Evolutionary conservation across 371 early-diverging fungal species (phyloP).

Genomic region (Amoeboaphelidium occidentale): DNA sequence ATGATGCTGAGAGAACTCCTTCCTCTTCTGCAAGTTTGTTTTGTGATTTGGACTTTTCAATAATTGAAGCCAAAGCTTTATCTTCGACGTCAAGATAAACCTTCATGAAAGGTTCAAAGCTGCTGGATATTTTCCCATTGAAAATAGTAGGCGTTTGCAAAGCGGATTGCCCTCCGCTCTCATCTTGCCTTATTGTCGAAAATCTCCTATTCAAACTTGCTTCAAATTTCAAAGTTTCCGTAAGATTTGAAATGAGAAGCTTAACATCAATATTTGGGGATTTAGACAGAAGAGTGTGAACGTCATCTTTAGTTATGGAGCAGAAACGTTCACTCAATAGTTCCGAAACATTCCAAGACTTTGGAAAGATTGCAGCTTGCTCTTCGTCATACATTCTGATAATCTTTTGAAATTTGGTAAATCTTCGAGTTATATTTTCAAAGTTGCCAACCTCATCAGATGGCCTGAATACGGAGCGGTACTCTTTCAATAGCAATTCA

Average conservation of each 20-base stretch:
- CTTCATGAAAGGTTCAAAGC: slow-evolving; percentile 61
- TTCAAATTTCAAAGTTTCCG: slow-evolving; percentile 71
- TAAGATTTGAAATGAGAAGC: slow-evolving; percentile 37
- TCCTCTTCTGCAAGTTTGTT: slow-evolving; percentile 12
- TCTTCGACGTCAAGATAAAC: slow-evolving; percentile 63
- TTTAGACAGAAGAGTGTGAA: slow-evolving; percentile 22
- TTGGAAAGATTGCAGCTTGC: slow-evolving; percentile 52
- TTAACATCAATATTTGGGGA: slow-evolving; percentile 30
- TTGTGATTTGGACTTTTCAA: slow-evolving; percentile 18
- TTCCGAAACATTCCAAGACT: slow-evolving; percentile 47
- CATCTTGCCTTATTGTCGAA: neutral
- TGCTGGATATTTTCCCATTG: slow-evolving; percentile 40
- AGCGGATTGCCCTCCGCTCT: neutral
- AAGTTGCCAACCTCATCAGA: slow-evolving; percentile 42
- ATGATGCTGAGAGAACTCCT: slow-evolving; percentile 53
- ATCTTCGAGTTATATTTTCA: slow-evolving; percentile 62
- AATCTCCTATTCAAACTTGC: slow-evolving; percentile 44
- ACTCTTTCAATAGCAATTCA: slow-evolving; percentile 54
- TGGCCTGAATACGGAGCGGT: slow-evolving; percentile 45
- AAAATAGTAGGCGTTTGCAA: slow-evolving; percentile 16
- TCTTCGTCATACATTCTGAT: slow-evolving; percentile 61
- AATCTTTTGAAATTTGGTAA: slow-evolving; percentile 68
- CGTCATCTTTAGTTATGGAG: slow-evolving; percentile 26
- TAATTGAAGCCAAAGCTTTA: slow-evolving; percentile 29
- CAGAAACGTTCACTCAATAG: slow-evolving; percentile 47